These are phyloP conservation scores for Cladosporium sp. DNA, from an alignment of 2,329 filamentous ascomycete genomes.

Conservation along the genomic window DNA sequence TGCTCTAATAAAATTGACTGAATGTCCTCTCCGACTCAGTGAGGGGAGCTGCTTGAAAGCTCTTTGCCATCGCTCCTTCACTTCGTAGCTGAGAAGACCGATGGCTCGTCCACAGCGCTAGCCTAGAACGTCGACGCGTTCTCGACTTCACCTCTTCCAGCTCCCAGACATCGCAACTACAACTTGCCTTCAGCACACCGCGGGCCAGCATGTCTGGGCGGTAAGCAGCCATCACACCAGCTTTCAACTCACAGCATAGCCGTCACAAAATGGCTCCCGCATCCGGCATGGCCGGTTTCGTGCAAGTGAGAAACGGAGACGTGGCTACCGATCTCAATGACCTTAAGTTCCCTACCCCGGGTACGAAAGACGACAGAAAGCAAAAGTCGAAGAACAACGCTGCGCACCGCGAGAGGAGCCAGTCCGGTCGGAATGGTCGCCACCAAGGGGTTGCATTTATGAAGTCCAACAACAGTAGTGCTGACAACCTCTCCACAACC, in stretches of 20 bases:
- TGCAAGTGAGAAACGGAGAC: not conserved
- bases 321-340: slow-evolving; percentile 3
- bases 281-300: not conserved
- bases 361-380: slow-evolving; percentile 5
- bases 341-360: not conserved
- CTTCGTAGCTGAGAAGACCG: not conserved
- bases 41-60: not conserved
- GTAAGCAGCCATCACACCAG: not conserved
- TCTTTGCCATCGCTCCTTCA: not conserved
- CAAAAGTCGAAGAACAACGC: slow-evolving; percentile 1
- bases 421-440: not conserved
- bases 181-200: not conserved
- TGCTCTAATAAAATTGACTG: not conserved
- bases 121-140: slow-evolving; percentile 2
- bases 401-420: not conserved
- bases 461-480: not conserved
- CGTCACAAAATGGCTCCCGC: slow-evolving; percentile 4
- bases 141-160: slow-evolving; percentile 6
- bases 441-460: not conserved
- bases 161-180: not conserved
- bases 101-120: not conserved
- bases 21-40: not conserved
- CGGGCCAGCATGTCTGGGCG: slow-evolving; percentile 20
- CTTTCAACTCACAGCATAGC: not conserved
- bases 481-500: slow-evolving; percentile 15